Evolutionary conservation across 2,329 filamentous ascomycete genomes (phyloP), one percentile per base, ranked within the genome.

Genomic region (Dactylellina drechsleri): DNA sequence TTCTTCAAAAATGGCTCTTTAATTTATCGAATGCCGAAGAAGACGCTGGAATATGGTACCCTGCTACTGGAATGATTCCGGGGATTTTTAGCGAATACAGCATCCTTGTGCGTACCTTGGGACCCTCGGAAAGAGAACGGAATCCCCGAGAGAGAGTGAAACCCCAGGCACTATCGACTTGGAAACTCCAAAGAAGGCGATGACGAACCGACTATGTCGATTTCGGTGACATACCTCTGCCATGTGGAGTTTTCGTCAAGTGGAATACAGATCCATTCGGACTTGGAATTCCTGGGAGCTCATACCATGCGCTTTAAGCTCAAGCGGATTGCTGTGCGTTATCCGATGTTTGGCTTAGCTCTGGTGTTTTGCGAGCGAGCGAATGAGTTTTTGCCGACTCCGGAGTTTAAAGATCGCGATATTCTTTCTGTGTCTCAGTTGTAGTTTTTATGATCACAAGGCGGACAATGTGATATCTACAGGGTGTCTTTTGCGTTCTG

Each of bases 41-140:
- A 52, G 49, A 52, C 13, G 43, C 43, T 18, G 43, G 18, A 52
- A 47, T 47, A 13, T 16, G 23, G 43, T 70, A 57, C 40, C 57
- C 57, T 68, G 28, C 7, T 23, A 16, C 23, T 70, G 66, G 66
- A 54, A 70, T 70, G 54, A 70, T 50, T 62, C 66, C 66, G 66
- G 66, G 43, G 57, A 60, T 41, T 62, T 47, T 59, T 54, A 61
- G 57, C 57, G 54, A 60, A 54, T 13, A 28, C 20, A 54, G 36
- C 13, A 36, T 23, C 47, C 1, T 52, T 2, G 43, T 20, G n/a
- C 47, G 43, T n/a, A 47, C 13, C 43, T 47, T 47, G 43, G 31
- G 43, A 47, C 16, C 16, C 23, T 23, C 43, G 43, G 43, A 47
- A 6, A n/a, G 16, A 15, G 43, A 36, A 36, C 31, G 31, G 31